Evolutionary conservation across 1,284 basidiomycete genomes (phyloP), one percentile per base, ranked within the genome.

Genomic region (Ceratobasidium sp.): DNA sequence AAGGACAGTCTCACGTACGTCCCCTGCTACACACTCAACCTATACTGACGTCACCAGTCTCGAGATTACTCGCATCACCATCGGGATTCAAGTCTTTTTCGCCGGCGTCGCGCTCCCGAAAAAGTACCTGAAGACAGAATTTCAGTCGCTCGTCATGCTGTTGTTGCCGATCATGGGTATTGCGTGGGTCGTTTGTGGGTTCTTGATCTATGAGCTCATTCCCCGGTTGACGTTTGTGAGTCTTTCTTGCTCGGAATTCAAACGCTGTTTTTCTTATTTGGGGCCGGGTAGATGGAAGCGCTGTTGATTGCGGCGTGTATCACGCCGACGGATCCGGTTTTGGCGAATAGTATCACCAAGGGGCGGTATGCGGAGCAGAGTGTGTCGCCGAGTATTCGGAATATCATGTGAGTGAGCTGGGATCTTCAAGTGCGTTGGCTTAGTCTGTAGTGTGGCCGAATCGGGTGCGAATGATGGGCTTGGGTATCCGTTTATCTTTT

Each of bases 221-320:
- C 65, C 65, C n/a, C 17, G 53, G n/a, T 47, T 68, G n/a, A 68
- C 65, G 7, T 68, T 65, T 50, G 60, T 65, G 27, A 65, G 60
- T 53, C n/a, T n/a, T n/a, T n/a, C n/a, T n/a, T n/a, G n/a, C n/a
- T n/a, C n/a, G n/a, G n/a, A n/a, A n/a, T n/a, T n/a, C n/a, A n/a
- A n/a, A n/a, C n/a, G n/a, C n/a, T n/a, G n/a, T n/a, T n/a, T n/a
- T n/a, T n/a, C 2, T 2, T 17, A 45, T 15, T 38, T 31, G 32
- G 12, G 29, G 20, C 8, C 13, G 52, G 31, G 20, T 42, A 56
- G 53, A 13, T 68, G 53, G 65, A 68, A 50, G 52, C 53, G 13
- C 22, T 68, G 31, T 12, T 55, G 29, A 68, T 68, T 34, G 1
- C 65, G 6, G 65, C 65, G 31, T 68, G 65, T 29, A 57, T 68